Conservation (phyloP, 805 yeast species). For the Nakazawaea ambrosiae region DNA sequence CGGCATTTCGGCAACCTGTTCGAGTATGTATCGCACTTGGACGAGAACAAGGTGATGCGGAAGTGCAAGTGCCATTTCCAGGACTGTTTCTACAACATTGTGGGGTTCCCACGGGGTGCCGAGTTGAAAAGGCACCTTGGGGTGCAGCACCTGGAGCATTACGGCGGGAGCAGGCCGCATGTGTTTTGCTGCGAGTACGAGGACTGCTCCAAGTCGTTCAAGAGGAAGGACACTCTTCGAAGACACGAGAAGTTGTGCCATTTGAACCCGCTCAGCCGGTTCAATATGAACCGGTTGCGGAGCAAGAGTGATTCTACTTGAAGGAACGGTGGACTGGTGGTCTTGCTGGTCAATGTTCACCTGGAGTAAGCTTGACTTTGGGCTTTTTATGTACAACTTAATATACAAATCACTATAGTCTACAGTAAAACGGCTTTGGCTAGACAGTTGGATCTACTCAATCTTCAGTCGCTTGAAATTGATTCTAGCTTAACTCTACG, state of each 20-base stretch:
- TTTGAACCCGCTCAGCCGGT: conserved; percentile 31
- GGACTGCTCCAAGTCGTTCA: conserved; percentile 40
- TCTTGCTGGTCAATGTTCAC: too few species aligned
- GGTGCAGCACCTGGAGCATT: conserved; percentile 37
- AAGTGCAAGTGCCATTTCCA: conserved; percentile 37
- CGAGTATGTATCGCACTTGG: conserved; percentile 36
- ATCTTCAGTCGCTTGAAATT: too few species aligned
- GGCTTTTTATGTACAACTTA: too few species aligned
- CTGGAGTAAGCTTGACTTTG: too few species aligned
- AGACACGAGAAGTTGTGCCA: conserved; percentile 50
- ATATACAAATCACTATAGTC: too few species aligned
- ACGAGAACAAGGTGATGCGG: conserved; percentile 29
- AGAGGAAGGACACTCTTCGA: conserved; percentile 44
- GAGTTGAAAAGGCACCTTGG: conserved; percentile 45
- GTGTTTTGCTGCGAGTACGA: conserved; percentile 14
- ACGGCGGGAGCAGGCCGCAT: conserved; percentile 13
- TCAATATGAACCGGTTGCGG: conserved; percentile 28
- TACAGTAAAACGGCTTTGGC: too few species aligned
- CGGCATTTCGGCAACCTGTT: conserved; percentile 7
- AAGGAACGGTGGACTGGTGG: too few species aligned
- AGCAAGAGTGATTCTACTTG: conserved; percentile 6
- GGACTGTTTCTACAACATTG: conserved; percentile 40
- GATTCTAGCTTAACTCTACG: too few species aligned
- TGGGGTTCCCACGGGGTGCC: conserved; percentile 41
- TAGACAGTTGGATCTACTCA: too few species aligned